Percentiles rank a stretch among this genome's conserved stretches.
Evolutionary conservation across 495 filamentous ascomycete genomes (phyloP).

Genomic region (Rusavskia elegans): DNA sequence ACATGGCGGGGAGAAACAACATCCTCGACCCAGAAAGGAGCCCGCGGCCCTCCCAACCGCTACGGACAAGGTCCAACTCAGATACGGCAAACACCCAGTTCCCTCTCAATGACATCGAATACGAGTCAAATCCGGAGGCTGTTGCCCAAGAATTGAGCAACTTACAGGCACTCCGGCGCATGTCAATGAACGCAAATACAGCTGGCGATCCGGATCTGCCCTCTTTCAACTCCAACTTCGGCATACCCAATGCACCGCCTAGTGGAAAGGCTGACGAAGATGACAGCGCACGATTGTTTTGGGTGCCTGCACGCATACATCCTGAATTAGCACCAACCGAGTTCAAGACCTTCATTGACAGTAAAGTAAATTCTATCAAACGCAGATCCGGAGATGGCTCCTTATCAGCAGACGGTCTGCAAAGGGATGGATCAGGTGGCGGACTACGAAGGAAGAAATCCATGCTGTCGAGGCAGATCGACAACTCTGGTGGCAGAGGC

Average conservation of each 20-base stretch:
- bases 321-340: constrained; percentile 91
- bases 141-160: constrained; percentile 94
- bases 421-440: constrained; percentile 41
- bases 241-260: constrained; percentile 51
- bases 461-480: constrained; percentile 86
- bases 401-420: constrained; percentile 48
- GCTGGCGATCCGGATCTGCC: constrained; percentile 88
- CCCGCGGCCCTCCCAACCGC: constrained; percentile 42
- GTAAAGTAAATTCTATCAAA: constrained; percentile 76
- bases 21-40: constrained; percentile 34
- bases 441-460: constrained; percentile 78
- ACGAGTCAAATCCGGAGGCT: constrained; percentile 75
- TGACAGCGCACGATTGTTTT: constrained; percentile 77
- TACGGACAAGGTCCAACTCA: constrained; percentile 38
- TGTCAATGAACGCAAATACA: constrained; percentile 96
- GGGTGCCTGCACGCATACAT: constrained; percentile 90
- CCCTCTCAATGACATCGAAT: constrained; percentile 82
- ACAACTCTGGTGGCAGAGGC: constrained; percentile 45
- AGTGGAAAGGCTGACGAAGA: constrained; percentile 59
- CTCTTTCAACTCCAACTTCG: constrained; percentile 48
- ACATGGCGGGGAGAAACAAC: constrained; percentile 21
- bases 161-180: constrained; percentile 80
- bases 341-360: constrained; percentile 93
- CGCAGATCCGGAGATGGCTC: constrained; percentile 60
- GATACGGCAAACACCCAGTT: constrained; percentile 63